Conservation (phyloP, 257 asterid genomes). For the Petunia secreta region DNA sequence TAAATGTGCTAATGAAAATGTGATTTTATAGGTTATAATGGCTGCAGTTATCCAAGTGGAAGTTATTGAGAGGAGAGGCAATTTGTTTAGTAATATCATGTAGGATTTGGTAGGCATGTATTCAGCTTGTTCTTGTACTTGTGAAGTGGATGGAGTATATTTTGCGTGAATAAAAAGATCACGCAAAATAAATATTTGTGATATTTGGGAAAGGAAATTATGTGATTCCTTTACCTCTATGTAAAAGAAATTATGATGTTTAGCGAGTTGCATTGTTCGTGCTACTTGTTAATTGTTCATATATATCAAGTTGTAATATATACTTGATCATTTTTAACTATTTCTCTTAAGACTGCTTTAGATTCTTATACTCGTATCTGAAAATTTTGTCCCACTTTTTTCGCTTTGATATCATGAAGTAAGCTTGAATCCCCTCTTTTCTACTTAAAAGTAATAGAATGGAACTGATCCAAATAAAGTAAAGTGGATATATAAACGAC, state of each 20-base stretch:
- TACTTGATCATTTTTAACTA: background rate
- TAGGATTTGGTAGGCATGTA: background rate
- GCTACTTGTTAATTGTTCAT: background rate
- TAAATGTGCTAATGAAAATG: background rate
- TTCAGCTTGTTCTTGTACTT: background rate
- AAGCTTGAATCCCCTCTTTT: too few relatives aligned
- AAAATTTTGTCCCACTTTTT: too few relatives aligned
- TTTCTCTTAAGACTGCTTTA: background rate
- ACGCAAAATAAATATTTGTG: constrained; percentile 3
- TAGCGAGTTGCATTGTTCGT: background rate
- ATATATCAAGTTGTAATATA: background rate
- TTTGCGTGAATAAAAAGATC: constrained; percentile 19
- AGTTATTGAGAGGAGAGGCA: constrained; percentile 31
- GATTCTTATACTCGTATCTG: background rate
- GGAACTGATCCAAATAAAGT: too few relatives aligned
- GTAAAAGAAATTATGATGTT: background rate
- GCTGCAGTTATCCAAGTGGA: constrained; percentile 53
- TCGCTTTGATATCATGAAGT: too few relatives aligned
- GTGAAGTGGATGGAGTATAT: constrained; percentile 28
- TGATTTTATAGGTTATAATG: constrained; percentile 47
- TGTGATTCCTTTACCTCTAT: background rate
- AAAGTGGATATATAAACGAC: too few relatives aligned
- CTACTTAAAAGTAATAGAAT: too few relatives aligned
- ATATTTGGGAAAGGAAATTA: background rate
- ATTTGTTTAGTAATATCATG: background rate